phyloP scores from a whole-genome alignment of 169 alveolate species.

The Plasmodium malariae region DNA sequence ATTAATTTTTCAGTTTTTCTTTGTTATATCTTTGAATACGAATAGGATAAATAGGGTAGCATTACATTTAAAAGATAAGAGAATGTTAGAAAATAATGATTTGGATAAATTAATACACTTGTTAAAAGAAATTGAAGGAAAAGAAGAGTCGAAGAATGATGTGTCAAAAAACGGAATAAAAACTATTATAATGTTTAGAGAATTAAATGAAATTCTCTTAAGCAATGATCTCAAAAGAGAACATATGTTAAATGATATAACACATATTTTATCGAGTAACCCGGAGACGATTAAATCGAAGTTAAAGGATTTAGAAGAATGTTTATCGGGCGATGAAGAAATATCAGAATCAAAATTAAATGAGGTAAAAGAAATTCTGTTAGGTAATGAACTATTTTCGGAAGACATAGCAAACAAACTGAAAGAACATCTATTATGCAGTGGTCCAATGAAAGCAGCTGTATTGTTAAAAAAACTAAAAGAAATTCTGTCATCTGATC shows the following conservation, averaged over 20 bases:
- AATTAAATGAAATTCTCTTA: neutral
- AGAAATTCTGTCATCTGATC: neutral
- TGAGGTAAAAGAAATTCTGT: slow-evolving; percentile 3
- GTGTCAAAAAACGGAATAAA: too few species aligned
- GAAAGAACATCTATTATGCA: neutral
- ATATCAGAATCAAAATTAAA: neutral
- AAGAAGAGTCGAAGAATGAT: neutral
- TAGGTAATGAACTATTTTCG: neutral
- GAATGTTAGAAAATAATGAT: too few species aligned
- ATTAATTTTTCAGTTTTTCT: too few species aligned
- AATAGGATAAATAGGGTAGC: too few species aligned
- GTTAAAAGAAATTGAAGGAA: neutral
- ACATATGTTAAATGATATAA: neutral
- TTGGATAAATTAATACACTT: too few species aligned
- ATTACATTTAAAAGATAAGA: too few species aligned
- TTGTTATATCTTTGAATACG: too few species aligned
- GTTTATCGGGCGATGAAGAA: neutral
- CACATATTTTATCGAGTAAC: neutral
- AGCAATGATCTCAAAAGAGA: slow-evolving; percentile 2
- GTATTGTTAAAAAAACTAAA: too few species aligned
- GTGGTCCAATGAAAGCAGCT: neutral
- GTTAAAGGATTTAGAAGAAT: neutral
- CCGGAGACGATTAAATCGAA: neutral
- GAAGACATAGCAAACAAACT: neutral
- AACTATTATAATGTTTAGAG: neutral